phyloP scores from a whole-genome alignment of 805 yeast species.

The Kodamaea leandrae region DNA sequence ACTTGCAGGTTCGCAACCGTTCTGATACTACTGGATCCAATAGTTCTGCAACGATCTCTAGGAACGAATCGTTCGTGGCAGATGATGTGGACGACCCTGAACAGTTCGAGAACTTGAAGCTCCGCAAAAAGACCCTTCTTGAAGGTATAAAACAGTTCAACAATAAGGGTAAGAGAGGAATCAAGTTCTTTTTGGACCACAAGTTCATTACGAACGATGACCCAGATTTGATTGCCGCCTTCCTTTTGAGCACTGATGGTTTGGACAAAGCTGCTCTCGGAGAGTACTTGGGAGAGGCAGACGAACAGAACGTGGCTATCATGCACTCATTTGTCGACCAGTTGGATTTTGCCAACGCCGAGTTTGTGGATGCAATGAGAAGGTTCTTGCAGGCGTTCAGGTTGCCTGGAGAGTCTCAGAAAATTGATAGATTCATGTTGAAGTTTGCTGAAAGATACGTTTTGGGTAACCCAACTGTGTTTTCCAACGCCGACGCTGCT shows the following conservation, averaged over 20 bases:
- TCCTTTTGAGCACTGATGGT: conserved; percentile 68
- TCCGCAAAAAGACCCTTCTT: conserved; percentile 73
- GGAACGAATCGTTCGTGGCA: conserved; percentile 28
- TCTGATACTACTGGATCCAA: conserved; percentile 32
- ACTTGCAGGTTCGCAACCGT: conserved; percentile 20
- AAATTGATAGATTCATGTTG: conserved; percentile 93
- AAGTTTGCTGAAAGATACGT: conserved; percentile 93
- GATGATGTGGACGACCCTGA: conserved; percentile 59
- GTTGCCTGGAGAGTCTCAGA: conserved; percentile 97
- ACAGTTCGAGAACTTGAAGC: conserved; percentile 82
- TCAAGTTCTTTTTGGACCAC: conserved; percentile 56
- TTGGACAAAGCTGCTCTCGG: conserved; percentile 84
- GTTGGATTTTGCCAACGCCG: conserved; percentile 67
- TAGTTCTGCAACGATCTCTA: conserved; percentile 23
- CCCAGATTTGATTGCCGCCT: conserved; percentile 70
- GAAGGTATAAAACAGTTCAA: conserved; percentile 81
- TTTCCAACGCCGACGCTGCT: conserved; percentile 91
- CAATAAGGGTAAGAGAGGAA: conserved; percentile 79
- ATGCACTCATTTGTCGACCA: conserved; percentile 93
- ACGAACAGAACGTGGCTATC: conserved; percentile 67
- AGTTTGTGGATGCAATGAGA: conserved; percentile 85
- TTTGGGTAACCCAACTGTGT: conserved; percentile 82
- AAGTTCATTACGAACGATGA: conserved; percentile 61
- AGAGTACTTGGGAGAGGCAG: conserved; percentile 89
- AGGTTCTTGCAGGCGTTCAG: conserved; percentile 82